Evolutionary conservation across 106 monocot genomes (phyloP), one percentile per base, ranked within the genome.

Genomic region (Xerophyta viscosa): DNA sequence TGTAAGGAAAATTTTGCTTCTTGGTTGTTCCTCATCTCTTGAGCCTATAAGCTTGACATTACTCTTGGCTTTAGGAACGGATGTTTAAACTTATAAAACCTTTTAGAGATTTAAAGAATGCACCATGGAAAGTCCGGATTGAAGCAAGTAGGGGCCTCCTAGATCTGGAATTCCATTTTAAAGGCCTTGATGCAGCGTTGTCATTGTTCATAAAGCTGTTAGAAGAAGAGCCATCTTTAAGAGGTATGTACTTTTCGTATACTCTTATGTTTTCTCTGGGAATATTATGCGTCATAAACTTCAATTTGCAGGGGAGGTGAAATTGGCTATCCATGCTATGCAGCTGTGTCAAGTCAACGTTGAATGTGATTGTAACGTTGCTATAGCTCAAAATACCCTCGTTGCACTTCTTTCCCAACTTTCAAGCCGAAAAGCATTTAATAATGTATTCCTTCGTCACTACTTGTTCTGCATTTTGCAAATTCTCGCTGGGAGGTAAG

Each of bases 381-480:
- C 43, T 25, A 52, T 82, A 17, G 54, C 52, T 27, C 64, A 41
- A 23, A 9, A 62, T 20, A 90, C 82, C 39, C 77, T 90, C 23
- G 29, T 80, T 42, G 60, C 71, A 36, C 71, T 98, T 17, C 82
- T 98, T 30, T 57, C 41, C 14, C 49, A 90, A 37, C 82, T 98
- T 41, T 44, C 71, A 51, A 74, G 86, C 60, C 66, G 50, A 75
- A 86, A 77, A 58, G 78, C 86, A 43, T 98, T 78, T 65, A 80
- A 86, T 45, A 98, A 98, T 72, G 55, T 98, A 24, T 77, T 71
- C 42, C 77, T 98, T 65, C 73, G 98, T 6, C 90, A 98, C 68
- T 42, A 81, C 41, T 67, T 98, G 25, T 98, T 82, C 74, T 82
- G 86, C 77, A 98, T 98, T 58, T 71, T 98, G 46, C 98, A 98